Evolutionary conservation across 805 yeast genomes (phyloP).

Genomic region (Saccharomycopsis fodiens): DNA sequence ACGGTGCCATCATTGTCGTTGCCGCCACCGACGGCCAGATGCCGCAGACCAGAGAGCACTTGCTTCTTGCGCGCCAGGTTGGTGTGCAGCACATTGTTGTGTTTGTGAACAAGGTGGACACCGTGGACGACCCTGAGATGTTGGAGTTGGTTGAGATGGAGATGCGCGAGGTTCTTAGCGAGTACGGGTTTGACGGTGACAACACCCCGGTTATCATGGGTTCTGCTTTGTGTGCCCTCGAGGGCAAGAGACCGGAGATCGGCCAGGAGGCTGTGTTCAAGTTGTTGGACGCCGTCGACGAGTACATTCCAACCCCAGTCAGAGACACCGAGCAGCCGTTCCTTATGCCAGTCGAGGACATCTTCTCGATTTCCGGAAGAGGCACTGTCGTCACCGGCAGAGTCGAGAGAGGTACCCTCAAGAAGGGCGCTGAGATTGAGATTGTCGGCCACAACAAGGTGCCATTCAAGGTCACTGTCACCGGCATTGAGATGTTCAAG

Average conservation of each 20-base stretch:
- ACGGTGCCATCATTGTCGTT: constrained; percentile 98
- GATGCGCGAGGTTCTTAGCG: constrained; percentile 90
- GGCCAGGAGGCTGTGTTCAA: constrained; percentile 80
- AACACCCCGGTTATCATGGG: constrained; percentile 98
- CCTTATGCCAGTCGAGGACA: constrained; percentile 95
- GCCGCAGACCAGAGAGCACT: constrained; percentile 99
- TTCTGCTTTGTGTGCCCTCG: constrained; percentile 94
- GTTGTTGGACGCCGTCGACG: constrained; percentile 88
- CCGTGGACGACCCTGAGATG: constrained; percentile 98
- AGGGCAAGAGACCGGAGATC: constrained; percentile 80
- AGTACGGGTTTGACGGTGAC: constrained; percentile 97
- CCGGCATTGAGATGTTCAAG: constrained; percentile 99
- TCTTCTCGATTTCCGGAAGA: constrained; percentile 98
- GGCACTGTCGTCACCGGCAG: constrained; percentile 99
- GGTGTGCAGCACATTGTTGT: constrained; percentile 98
- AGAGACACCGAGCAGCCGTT: constrained; percentile 96
- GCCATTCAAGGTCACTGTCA: constrained; percentile 88
- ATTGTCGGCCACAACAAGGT: constrained; percentile 85
- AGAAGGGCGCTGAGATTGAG: constrained; percentile 98
- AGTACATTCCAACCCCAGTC: constrained; percentile 88
- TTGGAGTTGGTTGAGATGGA: constrained; percentile 99
- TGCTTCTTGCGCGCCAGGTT: constrained; percentile 97
- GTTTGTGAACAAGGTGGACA: constrained; percentile 95
- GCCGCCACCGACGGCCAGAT: constrained; percentile 99
- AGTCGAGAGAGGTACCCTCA: constrained; percentile 95